Base-by-base conservation (phyloP, 371 early-diverging fungal genomes). In the Apophysomyces trapeziformis region DNA sequence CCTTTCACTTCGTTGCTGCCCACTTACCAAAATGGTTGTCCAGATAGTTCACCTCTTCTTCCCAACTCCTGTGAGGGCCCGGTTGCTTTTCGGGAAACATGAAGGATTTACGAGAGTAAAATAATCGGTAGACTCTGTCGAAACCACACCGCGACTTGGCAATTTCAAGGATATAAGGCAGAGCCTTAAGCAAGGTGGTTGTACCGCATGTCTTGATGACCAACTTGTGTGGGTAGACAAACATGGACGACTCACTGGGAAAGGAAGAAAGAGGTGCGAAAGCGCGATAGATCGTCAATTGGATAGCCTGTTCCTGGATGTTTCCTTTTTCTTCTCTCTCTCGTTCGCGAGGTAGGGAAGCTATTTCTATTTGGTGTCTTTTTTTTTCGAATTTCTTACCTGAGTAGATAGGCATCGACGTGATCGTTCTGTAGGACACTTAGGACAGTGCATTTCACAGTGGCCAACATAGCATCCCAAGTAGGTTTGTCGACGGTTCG, bases 201-300 rank as follows among this genome's bases (percentile, higher is more conserved):
- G 96, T 95, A 43, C 97, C 96, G 79, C 96, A 96, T 3, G 97
- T 97, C 84, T 97, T 97, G 69, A 97, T 84, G 50, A 97, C 91
- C 47, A 96, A 66, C 68, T 93, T 92, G 85, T 95, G 92, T 7
- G 90, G 89, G 71, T 93, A 95, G 21, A 97, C 93, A 75, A 97
- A 97, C 89, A 97, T 89, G 61, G 96, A 95, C 12, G 93, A 93
- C 83, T 97, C 97, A 76, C 91, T 85, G 67, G 37, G 46, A 60
- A 47, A 35, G 41, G 32, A 66, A 58, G 60, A 58, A 59, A 64
- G 54, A 43, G 45, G 38, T 46, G 18, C 38, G 36, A 47, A 37
- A 12, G 26, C 62, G 47, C 47, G 62, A 50, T 50, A 50, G 54
- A 50, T 50, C 54, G 54, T 16, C 26, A 38, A 38, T 14, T 16